Base-by-base conservation (phyloP, 2,329 filamentous ascomycete genomes). In the Parafenestella ontariensis region DNA sequence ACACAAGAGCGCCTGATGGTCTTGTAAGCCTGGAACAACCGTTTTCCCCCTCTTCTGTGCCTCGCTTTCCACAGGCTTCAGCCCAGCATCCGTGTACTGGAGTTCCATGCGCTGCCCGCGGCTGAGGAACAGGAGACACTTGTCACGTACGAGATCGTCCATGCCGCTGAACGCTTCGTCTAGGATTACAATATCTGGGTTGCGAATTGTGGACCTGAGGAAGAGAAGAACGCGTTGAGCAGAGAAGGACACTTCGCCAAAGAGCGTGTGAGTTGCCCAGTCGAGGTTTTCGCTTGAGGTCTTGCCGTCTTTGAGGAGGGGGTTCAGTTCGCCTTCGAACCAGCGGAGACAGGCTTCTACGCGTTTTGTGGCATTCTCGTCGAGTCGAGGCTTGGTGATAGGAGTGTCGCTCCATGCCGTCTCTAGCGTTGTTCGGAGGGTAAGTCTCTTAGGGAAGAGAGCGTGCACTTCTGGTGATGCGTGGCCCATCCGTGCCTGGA, bases 321-420 rank as follows among this genome's bases (percentile, higher is more conserved):
- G 89, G 58, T 89, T 86, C n/a, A 97, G 79, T 67, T 97, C 92
- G 0, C 81, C 73, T 59, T 88, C 85, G 72, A 98, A 99, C 86
- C 89, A 93, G 15, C 79, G 77, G 28, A 99, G 81, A 18, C 85
- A 85, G 0, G 87, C 85, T 43, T 91, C 86, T 0, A 96, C 86
- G 45, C 85, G 84, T 1, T 77, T 76, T 23, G 79, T 80, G 0
- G 86, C 85, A 9, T 83, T 76, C 0, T 78, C 71, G 33, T 86
- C 82, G 1, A 98, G 78, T 39, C 79, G 83, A 0, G 95, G 89
- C 57, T 83, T 86, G 1, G 87, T 83, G 15, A 89, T 82, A 63
- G 96, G 96, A 0, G 95, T 96, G 53, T 96, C 91, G 1, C 92
- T 89, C 89, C 92, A 98, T 0, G 94, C 92, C 45, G 89, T 94